phyloP scores from a whole-genome alignment of 176 grass and related monocot genomes.

The Oryza brachyantha region DNA sequence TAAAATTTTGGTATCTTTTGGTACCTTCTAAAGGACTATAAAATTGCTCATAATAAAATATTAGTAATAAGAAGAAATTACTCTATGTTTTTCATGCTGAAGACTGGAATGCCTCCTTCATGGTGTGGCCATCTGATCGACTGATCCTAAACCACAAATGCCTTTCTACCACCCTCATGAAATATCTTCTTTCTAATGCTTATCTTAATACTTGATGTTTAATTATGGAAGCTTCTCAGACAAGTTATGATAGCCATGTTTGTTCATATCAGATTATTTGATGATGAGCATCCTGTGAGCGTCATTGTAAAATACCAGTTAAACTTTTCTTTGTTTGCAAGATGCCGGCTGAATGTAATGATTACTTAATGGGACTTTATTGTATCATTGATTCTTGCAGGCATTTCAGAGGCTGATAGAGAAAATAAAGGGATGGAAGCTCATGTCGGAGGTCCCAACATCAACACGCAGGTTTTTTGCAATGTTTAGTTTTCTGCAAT shows the following conservation, averaged over 20 bases:
- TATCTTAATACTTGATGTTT: conserved; percentile 14
- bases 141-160: neutral
- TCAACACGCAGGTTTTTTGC: neutral
- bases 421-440: conserved; percentile 37
- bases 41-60: too few species aligned
- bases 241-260: neutral
- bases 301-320: neutral
- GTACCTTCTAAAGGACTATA: too few species aligned
- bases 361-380: neutral
- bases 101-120: neutral
- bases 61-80: neutral
- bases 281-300: neutral
- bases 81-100: neutral
- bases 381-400: conserved; percentile 24
- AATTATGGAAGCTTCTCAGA: neutral
- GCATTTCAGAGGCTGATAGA: conserved; percentile 42
- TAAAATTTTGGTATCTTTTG: too few species aligned
- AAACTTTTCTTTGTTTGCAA: neutral
- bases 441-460: neutral
- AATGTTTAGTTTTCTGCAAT: conserved; percentile 18
- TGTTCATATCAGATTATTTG: conserved; percentile 8
- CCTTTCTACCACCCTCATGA: neutral
- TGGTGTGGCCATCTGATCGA: neutral
- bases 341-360: neutral
- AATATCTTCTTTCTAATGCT: neutral